Evolutionary conservation across 2,329 filamentous ascomycete species (phyloP).

Genomic region (Fusarium keratoplasticum): DNA sequence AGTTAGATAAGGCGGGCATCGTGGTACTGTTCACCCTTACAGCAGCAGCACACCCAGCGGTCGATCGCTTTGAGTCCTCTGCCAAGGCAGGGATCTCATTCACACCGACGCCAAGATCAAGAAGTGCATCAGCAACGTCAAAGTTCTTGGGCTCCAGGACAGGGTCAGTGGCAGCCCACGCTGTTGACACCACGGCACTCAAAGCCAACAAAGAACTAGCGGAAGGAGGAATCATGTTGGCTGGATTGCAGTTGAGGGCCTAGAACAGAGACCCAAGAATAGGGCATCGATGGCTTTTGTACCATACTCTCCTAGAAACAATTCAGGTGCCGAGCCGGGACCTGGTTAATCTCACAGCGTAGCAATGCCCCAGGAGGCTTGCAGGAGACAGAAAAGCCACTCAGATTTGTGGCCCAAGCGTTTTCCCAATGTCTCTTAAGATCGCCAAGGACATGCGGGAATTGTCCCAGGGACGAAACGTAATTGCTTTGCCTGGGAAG

Average conservation of each 20-base stretch:
- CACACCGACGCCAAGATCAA: constrained; percentile 18
- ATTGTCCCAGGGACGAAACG: neutral
- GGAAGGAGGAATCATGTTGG: constrained; percentile 6
- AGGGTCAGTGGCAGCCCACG: neutral
- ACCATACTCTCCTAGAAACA: neutral
- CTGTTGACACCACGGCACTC: neutral
- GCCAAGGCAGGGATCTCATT: constrained; percentile 3
- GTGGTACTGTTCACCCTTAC: neutral
- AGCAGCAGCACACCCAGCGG: constrained; percentile 3
- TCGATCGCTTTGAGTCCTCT: neutral
- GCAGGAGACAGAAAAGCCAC: neutral
- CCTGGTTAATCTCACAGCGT: neutral
- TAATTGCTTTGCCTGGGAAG: neutral
- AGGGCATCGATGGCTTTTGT: neutral
- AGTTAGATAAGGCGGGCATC: neutral
- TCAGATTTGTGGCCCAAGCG: neutral
- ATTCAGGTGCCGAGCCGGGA: neutral
- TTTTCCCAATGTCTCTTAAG: neutral
- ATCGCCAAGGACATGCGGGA: neutral
- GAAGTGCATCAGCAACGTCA: constrained; percentile 26
- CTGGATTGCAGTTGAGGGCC: too few relatives aligned
- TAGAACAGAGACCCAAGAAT: neutral
- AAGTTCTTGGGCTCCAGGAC: constrained; percentile 10
- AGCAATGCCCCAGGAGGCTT: neutral
- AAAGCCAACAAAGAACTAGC: neutral